Evolutionary conservation across 129 eudicot genomes (phyloP), one percentile per base, ranked within the genome.

Genomic region (Arctium minus): DNA sequence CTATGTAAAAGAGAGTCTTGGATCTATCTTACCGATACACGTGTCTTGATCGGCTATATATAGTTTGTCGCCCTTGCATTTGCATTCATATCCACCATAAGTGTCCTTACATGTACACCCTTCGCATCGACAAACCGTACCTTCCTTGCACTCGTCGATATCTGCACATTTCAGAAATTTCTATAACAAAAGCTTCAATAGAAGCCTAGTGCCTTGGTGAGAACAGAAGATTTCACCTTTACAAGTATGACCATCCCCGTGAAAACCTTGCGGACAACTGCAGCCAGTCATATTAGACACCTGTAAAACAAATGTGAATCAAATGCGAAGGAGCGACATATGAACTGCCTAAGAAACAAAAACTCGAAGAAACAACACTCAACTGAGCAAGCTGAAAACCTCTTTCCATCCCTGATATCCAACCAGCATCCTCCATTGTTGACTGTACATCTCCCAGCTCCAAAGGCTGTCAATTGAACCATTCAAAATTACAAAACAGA

Each of bases 371-470:
- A 78, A 79, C 3, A 60, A 80, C 42, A 87, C 91, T 77, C 74
- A 87, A 95, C 98, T 75, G 86, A 84, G 90, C 99, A 96, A 80
- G 99, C 99, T 9, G 99, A 86, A 65, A 89, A 84, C 31, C 73
- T 89, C 37, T 70, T 75, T 81, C 98, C 98, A 10, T 90, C 82
- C 74, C 84, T 88, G 64, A 81, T 82, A 64, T 96, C 96, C 2
- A 91, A 89, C 99, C 99, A 96, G 74, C 99, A 96, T 42, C 96
- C 99, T 80, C 98, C 99, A 73, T 87, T 86, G 81, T 93, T 88
- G 69, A 96, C 80, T 30, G 88, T 80, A 76, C 99, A 96, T 84
- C 97, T 93, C 80, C 96, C 99, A 27, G 96, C 89, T 84, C 99
- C 99, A 83, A 89, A 86, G 29, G 96, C 99, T 96, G 94, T 78